Evolutionary conservation across 2,329 filamentous ascomycete species (phyloP).

Genomic region (Sclerotinia nivalis): DNA sequence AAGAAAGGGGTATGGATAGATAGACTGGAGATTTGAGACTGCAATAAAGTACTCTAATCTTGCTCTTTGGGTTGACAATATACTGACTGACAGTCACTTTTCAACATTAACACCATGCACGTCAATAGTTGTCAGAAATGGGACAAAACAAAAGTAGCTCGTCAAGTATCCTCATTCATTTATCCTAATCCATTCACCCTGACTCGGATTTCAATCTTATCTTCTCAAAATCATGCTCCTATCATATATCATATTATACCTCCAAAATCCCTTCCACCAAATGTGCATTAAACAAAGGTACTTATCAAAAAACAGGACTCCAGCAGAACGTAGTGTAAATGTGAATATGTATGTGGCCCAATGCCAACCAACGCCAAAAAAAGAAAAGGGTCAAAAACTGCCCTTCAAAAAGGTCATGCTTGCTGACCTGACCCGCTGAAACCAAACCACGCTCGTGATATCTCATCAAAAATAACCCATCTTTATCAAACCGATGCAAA

Average conservation of each 20-base stretch:
- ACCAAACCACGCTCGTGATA: slow-evolving; percentile 1
- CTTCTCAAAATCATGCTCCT: background rate
- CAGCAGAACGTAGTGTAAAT: background rate
- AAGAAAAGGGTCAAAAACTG: too few species aligned
- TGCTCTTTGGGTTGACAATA: too few species aligned
- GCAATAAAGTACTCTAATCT: too few species aligned
- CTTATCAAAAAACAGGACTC: background rate
- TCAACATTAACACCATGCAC: too few species aligned
- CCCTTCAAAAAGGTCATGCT: background rate
- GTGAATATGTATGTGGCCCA: background rate
- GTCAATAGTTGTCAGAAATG: too few species aligned
- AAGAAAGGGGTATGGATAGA: too few species aligned
- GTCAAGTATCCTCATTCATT: background rate
- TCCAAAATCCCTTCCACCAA: background rate
- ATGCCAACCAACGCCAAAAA: background rate
- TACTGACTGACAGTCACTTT: too few species aligned
- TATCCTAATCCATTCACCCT: background rate
- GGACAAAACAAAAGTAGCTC: too few species aligned
- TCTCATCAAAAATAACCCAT: background rate
- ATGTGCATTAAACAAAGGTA: background rate
- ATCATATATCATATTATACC: background rate
- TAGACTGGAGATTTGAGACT: too few species aligned
- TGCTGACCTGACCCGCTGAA: background rate
- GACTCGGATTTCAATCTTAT: background rate
- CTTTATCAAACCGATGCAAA: background rate